phyloP scores from a whole-genome alignment of 371 early-diverging fungal species.

The Mortierella polycephala region DNA sequence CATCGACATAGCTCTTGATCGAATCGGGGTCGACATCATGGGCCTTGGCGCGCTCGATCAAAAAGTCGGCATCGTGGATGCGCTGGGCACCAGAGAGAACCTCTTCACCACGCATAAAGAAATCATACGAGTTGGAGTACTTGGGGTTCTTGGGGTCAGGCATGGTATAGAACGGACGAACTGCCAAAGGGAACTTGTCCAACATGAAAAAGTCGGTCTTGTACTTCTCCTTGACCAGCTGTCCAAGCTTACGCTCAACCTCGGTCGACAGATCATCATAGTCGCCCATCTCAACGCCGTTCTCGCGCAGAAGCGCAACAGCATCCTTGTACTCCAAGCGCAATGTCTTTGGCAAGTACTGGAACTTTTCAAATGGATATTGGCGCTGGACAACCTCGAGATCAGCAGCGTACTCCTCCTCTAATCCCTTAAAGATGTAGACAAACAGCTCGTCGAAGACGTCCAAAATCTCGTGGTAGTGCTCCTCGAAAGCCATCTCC shows the following conservation, averaged over 20 bases:
- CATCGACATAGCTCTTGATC: slow-evolving; percentile 95
- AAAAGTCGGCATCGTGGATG: slow-evolving; percentile 92
- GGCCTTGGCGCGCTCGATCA: slow-evolving; percentile 85
- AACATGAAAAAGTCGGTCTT: slow-evolving; percentile 99
- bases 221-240: slow-evolving; percentile 95
- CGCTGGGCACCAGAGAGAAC: slow-evolving; percentile 99
- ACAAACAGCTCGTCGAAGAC: slow-evolving; percentile 89
- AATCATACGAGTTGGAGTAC: slow-evolving; percentile 99
- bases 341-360: slow-evolving; percentile 89
- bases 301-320: slow-evolving; percentile 91
- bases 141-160: slow-evolving; percentile 88
- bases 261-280: slow-evolving; percentile 95
- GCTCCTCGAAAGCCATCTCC: slow-evolving; percentile 99
- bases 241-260: slow-evolving; percentile 94
- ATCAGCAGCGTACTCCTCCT: slow-evolving; percentile 84
- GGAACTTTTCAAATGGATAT: slow-evolving; percentile 93
- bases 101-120: slow-evolving; percentile 99
- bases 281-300: slow-evolving; percentile 93
- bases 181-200: slow-evolving; percentile 98
- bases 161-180: slow-evolving; percentile 99
- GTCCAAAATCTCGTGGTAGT: slow-evolving; percentile 97
- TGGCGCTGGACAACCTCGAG: slow-evolving; percentile 92
- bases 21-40: slow-evolving; percentile 88
- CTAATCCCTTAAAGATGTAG: slow-evolving; percentile 90
- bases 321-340: slow-evolving; percentile 93